phyloP scores from a whole-genome alignment of 768 basidiomycete genomes.

The Podaxis sp. region DNA sequence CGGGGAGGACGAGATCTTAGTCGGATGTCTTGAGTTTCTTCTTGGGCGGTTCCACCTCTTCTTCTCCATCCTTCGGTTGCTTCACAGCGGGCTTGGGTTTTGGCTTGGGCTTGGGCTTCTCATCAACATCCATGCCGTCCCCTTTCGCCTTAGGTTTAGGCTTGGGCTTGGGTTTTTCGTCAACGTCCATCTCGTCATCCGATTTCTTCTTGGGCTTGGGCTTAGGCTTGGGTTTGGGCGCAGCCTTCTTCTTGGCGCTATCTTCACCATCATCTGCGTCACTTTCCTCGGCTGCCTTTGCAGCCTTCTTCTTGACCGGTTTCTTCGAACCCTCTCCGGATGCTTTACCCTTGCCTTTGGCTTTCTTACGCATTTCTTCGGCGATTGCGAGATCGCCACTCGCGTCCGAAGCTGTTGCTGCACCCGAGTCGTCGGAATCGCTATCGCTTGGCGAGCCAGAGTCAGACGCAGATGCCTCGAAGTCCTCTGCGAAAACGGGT shows the following conservation, averaged over 20 bases:
- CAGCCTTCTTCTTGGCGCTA: conserved; percentile 41
- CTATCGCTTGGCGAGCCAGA: conserved; percentile 82
- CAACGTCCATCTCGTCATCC: conserved; percentile 46
- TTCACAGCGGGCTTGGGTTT: conserved; percentile 26
- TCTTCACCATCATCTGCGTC: conserved; percentile 42
- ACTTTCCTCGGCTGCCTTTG: conserved; percentile 26
- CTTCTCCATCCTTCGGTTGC: conserved; percentile 35
- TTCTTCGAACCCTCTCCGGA: conserved; percentile 34
- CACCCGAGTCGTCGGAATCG: conserved; percentile 68
- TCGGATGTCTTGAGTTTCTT: conserved; percentile 70
- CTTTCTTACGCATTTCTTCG: conserved; percentile 42
- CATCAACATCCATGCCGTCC: conserved; percentile 51
- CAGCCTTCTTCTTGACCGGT: conserved; percentile 26
- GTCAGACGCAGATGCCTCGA: conserved; percentile 83
- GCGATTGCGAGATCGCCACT: conserved; percentile 73
- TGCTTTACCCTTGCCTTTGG: conserved; percentile 43
- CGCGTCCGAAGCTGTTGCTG: conserved; percentile 81
- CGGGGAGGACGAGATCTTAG: conserved; percentile 24
- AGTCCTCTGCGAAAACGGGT: conserved; percentile 65
- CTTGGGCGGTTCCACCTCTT: conserved; percentile 58
- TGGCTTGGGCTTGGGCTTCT: conserved; percentile 43
- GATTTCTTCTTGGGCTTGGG: conserved; percentile 50
- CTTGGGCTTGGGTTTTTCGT: conserved; percentile 38
- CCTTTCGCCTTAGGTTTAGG: conserved; percentile 42
- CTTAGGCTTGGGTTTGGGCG: conserved; percentile 43